A percentile compares a stretch with the other conserved stretches of the same genome.
Conservation (phyloP, 768 basidiomycete genomes). For the Cyclocybe cylindracea region DNA sequence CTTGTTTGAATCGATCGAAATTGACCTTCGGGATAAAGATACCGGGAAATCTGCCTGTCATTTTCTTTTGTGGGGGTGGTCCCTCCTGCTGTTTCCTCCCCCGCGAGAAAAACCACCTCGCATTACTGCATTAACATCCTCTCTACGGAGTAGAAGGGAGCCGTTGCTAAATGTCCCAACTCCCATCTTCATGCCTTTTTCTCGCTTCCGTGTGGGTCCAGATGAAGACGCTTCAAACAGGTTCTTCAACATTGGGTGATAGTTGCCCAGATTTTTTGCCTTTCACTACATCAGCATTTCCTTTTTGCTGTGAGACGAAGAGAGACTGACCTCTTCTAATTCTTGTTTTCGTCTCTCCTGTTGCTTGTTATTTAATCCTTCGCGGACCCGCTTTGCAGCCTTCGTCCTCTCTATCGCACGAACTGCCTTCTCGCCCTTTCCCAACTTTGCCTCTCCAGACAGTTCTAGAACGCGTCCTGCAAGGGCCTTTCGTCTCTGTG, state of each 20-base stretch:
- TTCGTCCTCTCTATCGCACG: constrained; percentile 66
- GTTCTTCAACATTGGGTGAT: constrained; percentile 77
- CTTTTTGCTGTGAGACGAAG: background rate
- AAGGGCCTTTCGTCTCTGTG: constrained; percentile 71
- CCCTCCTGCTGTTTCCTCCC: constrained; percentile 10
- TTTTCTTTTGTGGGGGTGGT: constrained; percentile 13
- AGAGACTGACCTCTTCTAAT: constrained; percentile 65
- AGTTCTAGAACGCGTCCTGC: constrained; percentile 79
- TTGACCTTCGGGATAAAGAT: no score
- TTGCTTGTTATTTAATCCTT: constrained; percentile 66
- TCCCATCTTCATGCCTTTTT: constrained; percentile 74
- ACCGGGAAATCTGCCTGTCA: background rate
- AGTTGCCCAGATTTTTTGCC: constrained; percentile 86
- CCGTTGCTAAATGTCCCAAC: constrained; percentile 77
- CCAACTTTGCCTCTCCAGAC: constrained; percentile 65
- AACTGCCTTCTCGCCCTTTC: constrained; percentile 69
- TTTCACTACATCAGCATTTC: constrained; percentile 24
- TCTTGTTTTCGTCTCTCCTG: constrained; percentile 51
- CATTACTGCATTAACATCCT: constrained; percentile 51
- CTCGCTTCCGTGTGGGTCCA: constrained; percentile 44
- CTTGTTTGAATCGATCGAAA: background rate
- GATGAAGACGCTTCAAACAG: constrained; percentile 48
- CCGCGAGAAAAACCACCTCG: constrained; percentile 22
- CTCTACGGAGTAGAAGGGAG: constrained; percentile 59
- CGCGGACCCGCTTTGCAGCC: constrained; percentile 71